These are phyloP conservation scores for Paramecium caudatum DNA, from an alignment of 73 alveolate species.

Conservation along the genomic window DNA sequence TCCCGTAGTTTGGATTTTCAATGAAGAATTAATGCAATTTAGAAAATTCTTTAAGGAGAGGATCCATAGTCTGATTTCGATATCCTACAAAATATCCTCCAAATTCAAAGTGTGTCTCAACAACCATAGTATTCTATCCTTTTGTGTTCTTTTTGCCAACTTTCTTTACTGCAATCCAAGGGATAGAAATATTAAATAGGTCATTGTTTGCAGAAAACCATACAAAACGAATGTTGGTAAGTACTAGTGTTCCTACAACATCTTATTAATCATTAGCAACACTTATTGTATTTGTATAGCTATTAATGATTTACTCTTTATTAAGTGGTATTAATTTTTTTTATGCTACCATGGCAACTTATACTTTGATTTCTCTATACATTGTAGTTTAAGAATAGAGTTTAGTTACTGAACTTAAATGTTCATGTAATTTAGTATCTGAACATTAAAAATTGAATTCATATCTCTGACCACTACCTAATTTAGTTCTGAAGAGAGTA, in stretches of 20 bases:
- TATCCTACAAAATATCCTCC: slow-evolving; percentile 43
- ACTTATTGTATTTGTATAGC: neutral
- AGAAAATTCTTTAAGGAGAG: neutral
- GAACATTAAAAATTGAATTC: slow-evolving; percentile 20
- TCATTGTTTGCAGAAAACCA: slow-evolving; percentile 52
- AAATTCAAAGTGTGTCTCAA: slow-evolving; percentile 37
- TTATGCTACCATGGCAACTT: neutral
- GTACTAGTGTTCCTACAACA: slow-evolving; percentile 1
- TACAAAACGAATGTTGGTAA: slow-evolving; percentile 43
- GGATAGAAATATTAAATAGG: neutral
- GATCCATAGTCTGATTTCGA: neutral
- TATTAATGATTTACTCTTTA: slow-evolving; percentile 39
- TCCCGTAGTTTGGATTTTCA: slow-evolving; percentile 55
- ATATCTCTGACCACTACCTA: neutral
- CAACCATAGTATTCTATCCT: neutral
- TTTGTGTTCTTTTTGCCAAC: neutral
- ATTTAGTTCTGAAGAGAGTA: slow-evolving; percentile 33
- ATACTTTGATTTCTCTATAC: slow-evolving; percentile 5
- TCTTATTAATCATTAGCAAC: slow-evolving; percentile 37
- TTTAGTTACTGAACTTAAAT: neutral
- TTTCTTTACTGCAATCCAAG: slow-evolving; percentile 41
- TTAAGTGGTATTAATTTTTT: neutral
- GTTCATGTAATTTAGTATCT: neutral
- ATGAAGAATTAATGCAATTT: neutral
- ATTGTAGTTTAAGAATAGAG: neutral